A percentile compares a stretch with the other conserved stretches of the same genome.
Conservation (phyloP, 163 green algal genomes). For the Picocystis sp. region DNA sequence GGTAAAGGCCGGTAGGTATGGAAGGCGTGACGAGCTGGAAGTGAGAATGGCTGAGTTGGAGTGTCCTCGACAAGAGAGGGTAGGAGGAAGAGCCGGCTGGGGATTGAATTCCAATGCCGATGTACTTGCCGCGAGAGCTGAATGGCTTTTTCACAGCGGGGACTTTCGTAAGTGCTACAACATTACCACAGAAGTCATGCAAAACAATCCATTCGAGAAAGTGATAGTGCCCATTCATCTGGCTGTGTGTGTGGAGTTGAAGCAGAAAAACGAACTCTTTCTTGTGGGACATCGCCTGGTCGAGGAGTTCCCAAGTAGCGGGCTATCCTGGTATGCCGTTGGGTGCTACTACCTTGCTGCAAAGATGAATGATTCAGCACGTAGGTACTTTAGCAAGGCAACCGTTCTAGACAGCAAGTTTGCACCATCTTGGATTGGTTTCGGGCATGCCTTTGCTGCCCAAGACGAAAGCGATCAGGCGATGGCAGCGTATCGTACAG, state of each 20-base stretch:
- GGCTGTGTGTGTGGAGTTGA: constrained; percentile 52
- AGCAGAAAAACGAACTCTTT: constrained; percentile 66
- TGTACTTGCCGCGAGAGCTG: constrained; percentile 45
- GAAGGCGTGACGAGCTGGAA: constrained; percentile 5
- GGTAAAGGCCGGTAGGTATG: constrained; percentile 14
- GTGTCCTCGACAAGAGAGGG: background rate
- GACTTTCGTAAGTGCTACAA: constrained; percentile 23
- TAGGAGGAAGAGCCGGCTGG: constrained; percentile 15
- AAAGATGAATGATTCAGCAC: constrained; percentile 55
- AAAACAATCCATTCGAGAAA: constrained; percentile 38
- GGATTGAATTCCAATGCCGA: constrained; percentile 40
- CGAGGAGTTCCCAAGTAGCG: constrained; percentile 18
- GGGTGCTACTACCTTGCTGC: constrained; percentile 78
- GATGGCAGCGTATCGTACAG: constrained; percentile 89
- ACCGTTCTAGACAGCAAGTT: constrained; percentile 63
- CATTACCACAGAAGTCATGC: constrained; percentile 37
- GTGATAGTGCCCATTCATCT: constrained; percentile 47
- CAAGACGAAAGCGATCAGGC: constrained; percentile 89
- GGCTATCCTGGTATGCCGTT: background rate
- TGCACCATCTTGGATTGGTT: constrained; percentile 82
- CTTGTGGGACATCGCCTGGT: constrained; percentile 22
- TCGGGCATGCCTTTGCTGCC: constrained; percentile 72
- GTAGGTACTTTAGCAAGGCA: constrained; percentile 71
- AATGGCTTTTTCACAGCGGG: constrained; percentile 45
- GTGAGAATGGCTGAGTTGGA: background rate